A percentile compares a stretch with the other conserved stretches of the same genome.
phyloP scores from a whole-genome alignment of 2,329 filamentous ascomycete genomes.

The Thielaviopsis cerberus region DNA sequence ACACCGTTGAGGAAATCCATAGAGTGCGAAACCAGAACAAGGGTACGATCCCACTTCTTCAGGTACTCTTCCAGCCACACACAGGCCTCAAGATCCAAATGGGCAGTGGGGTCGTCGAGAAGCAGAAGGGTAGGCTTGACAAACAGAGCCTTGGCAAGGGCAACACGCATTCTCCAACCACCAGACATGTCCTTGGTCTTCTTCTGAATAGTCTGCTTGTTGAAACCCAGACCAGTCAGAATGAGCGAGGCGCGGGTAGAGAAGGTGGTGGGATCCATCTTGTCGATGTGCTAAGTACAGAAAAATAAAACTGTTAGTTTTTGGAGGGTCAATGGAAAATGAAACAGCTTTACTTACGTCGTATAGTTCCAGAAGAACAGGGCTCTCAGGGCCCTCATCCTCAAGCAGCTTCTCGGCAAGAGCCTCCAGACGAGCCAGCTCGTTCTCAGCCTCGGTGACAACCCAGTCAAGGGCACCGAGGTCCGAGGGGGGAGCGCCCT shows the following conservation, averaged over 20 bases:
- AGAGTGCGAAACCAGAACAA: constrained; percentile 91
- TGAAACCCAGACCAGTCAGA: constrained; percentile 95
- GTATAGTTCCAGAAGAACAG: constrained; percentile 81
- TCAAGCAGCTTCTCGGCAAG: constrained; percentile 81
- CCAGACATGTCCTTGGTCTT: constrained; percentile 99
- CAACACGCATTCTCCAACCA: constrained; percentile 99
- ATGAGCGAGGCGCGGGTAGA: constrained; percentile 89
- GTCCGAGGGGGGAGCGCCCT: constrained; percentile 79
- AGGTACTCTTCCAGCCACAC: constrained; percentile 99
- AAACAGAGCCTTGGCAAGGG: constrained; percentile 90
- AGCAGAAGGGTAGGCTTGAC: constrained; percentile 91
- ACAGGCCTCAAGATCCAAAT: constrained; percentile 97
- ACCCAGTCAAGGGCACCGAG: constrained; percentile 94
- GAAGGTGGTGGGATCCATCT: constrained; percentile 97
- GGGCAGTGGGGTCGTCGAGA: constrained; percentile 93
- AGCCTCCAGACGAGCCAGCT: constrained; percentile 78
- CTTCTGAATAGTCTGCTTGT: constrained; percentile 94
- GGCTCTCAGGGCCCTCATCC: constrained; percentile 77
- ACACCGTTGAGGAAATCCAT: constrained; percentile 99
- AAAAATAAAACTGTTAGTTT: constrained; percentile 14
- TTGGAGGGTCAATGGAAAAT: background rate
- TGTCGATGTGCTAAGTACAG: constrained; percentile 68
- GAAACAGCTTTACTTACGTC: constrained; percentile 43
- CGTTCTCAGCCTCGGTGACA: constrained; percentile 78
- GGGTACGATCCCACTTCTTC: constrained; percentile 97